Evolutionary conservation across 2,329 filamentous ascomycete species (phyloP).

Genomic region (Pyricularia sp.): DNA sequence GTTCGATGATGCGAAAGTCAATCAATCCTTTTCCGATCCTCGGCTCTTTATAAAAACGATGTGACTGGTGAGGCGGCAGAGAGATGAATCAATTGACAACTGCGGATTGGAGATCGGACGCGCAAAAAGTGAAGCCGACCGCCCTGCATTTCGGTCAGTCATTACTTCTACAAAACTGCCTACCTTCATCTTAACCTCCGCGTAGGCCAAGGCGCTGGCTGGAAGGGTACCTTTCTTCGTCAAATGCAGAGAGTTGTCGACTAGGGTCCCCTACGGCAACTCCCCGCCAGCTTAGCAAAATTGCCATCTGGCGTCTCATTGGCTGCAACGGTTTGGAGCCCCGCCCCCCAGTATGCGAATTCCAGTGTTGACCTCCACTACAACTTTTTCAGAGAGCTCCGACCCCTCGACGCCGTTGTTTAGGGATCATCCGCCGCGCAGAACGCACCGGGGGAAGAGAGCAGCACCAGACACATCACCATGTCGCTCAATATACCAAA

Average conservation of each 20-base stretch:
- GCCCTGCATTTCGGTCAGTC: not conserved
- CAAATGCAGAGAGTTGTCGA: not conserved
- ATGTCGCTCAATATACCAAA: slow-evolving; percentile 97
- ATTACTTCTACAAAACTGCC: not conserved
- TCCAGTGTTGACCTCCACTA: slow-evolving; percentile 1
- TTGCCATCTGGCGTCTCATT: not conserved
- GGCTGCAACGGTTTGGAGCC: not conserved
- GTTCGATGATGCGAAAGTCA: not conserved
- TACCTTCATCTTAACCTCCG: not conserved
- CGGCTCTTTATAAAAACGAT: not conserved
- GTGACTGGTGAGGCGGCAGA: not conserved
- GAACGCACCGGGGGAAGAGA: slow-evolving; percentile 3
- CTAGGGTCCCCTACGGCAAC: not conserved
- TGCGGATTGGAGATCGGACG: not conserved
- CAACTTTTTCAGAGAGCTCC: slow-evolving; percentile 9
- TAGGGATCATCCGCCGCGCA: not conserved
- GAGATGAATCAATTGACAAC: not conserved
- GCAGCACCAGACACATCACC: slow-evolving; percentile 12
- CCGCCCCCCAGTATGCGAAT: not conserved
- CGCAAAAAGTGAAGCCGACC: not conserved
- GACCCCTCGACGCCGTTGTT: slow-evolving; percentile 4
- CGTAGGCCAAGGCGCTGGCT: not conserved
- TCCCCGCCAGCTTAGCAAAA: slow-evolving; percentile 1
- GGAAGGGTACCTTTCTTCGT: not conserved
- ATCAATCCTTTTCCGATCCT: not conserved